A percentile compares a stretch with the other conserved stretches of the same genome.
These are phyloP conservation scores for Ophiocordyceps australis DNA, from an alignment of 2,329 filamentous ascomycete species.

Conservation along the genomic window DNA sequence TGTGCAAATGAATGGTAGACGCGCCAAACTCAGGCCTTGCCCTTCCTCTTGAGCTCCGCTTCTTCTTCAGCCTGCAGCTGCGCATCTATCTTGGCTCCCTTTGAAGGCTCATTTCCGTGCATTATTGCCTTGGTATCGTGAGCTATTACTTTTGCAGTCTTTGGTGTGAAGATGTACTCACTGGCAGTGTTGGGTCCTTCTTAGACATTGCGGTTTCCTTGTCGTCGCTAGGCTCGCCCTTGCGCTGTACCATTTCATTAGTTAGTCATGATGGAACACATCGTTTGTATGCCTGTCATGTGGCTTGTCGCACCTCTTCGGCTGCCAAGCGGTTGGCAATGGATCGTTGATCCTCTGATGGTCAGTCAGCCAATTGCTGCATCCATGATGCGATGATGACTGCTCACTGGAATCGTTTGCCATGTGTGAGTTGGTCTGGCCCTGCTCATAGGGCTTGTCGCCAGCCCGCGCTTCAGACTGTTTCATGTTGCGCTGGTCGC, in stretches of 20 bases:
- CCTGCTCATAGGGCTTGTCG: conserved; percentile 54
- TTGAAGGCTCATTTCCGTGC: conserved; percentile 58
- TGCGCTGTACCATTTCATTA: conserved; percentile 9
- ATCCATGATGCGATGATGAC: background rate
- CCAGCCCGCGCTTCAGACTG: conserved; percentile 28
- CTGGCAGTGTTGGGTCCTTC: conserved; percentile 42
- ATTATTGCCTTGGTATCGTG: conserved; percentile 44
- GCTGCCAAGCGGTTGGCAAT: conserved; percentile 55
- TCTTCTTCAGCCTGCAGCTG: conserved; percentile 51
- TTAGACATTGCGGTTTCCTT: conserved; percentile 23
- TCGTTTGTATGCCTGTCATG: background rate
- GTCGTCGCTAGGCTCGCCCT: conserved; percentile 25
- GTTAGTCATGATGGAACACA: conserved; percentile 2
- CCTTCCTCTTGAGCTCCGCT: conserved; percentile 41
- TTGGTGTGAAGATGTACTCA: too few species aligned
- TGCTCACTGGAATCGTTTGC: conserved; percentile 52
- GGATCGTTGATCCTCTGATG: conserved; percentile 44
- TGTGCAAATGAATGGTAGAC: too few species aligned
- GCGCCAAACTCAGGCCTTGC: conserved; percentile 11
- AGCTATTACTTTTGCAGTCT: too few species aligned
- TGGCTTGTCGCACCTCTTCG: conserved; percentile 28
- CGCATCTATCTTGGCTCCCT: conserved; percentile 55
- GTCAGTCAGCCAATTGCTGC: background rate
- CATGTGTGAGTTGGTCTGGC: conserved; percentile 49
- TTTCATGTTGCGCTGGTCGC: conserved; percentile 53